Evolutionary conservation across 2,329 filamentous ascomycete species (phyloP).

Genomic region (Arthrobotrys musiformis): DNA sequence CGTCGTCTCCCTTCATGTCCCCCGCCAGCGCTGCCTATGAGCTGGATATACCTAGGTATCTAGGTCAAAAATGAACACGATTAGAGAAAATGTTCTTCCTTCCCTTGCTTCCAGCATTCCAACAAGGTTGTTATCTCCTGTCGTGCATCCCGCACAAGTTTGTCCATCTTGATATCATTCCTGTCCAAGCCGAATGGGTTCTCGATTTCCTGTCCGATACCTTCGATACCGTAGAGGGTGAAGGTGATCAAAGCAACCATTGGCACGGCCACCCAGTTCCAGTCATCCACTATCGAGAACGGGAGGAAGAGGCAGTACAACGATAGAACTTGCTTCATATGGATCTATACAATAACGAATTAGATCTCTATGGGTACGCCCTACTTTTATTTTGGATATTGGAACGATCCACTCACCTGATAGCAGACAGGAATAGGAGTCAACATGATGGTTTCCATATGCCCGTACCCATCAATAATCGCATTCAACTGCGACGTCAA

Average conservation of each 20-base stretch:
- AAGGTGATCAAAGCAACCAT: slow-evolving; percentile 72
- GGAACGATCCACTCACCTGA: slow-evolving; percentile 60
- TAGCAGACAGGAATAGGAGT: slow-evolving; percentile 74
- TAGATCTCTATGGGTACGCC: background rate
- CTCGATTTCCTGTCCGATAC: slow-evolving; percentile 71
- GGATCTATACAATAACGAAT: slow-evolving; percentile 65
- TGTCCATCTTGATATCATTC: slow-evolving; percentile 76
- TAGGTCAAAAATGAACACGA: too few species aligned
- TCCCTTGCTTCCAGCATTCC: slow-evolving; percentile 67
- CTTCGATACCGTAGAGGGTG: slow-evolving; percentile 68
- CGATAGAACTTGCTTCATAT: slow-evolving; percentile 73
- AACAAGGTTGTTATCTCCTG: slow-evolving; percentile 70
- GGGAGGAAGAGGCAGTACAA: slow-evolving; percentile 72
- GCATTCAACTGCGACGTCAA: slow-evolving; percentile 71
- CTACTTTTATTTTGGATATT: slow-evolving; percentile 2
- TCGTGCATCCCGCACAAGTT: slow-evolving; percentile 70
- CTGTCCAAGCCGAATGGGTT: slow-evolving; percentile 74
- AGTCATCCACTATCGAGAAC: slow-evolving; percentile 72
- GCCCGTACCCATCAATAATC: slow-evolving; percentile 70
- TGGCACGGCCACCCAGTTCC: slow-evolving; percentile 71
- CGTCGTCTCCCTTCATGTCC: too few species aligned
- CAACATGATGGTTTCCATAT: slow-evolving; percentile 73
- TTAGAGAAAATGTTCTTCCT: slow-evolving; percentile 57
- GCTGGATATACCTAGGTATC: too few species aligned
- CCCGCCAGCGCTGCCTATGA: too few species aligned